Percentiles rank a stretch among this genome's conserved stretches.
Evolutionary conservation across 148 eudicot species (phyloP).

Genomic region (Camellia japonica): DNA sequence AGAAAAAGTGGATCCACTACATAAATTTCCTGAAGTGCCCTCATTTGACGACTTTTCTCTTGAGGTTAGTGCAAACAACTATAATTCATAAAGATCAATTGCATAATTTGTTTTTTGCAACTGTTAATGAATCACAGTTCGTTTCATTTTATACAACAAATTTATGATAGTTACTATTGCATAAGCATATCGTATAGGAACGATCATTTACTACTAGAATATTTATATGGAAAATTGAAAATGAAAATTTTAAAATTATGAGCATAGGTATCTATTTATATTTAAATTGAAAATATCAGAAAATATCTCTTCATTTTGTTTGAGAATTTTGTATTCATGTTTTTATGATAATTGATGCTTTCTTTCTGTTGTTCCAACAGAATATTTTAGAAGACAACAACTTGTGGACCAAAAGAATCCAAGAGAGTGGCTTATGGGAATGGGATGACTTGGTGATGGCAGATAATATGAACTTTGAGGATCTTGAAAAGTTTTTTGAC

Average conservation of each 20-base stretch:
- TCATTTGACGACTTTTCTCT: background rate
- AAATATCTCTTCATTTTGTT: no score
- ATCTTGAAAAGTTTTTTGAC: conserved; percentile 3
- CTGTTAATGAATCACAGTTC: no score
- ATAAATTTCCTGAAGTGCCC: background rate
- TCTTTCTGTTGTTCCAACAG: background rate
- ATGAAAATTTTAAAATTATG: no score
- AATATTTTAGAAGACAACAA: background rate
- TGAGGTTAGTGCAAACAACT: conserved; percentile 6
- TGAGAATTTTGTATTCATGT: no score
- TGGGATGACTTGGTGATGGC: conserved; percentile 18
- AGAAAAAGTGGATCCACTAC: background rate
- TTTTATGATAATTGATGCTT: background rate
- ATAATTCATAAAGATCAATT: background rate
- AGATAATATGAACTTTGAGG: background rate
- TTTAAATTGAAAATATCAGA: no score
- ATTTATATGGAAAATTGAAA: no score
- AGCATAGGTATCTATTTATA: no score
- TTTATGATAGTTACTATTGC: background rate
- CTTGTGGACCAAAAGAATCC: conserved; percentile 2
- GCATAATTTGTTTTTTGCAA: background rate
- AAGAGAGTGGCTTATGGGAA: conserved; percentile 19
- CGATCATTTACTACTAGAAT: no score
- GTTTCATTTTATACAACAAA: background rate
- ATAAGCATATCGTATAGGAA: no score